phyloP scores from a whole-genome alignment of 1,139 yeast genomes.

The Yamadazyma triangularis region DNA sequence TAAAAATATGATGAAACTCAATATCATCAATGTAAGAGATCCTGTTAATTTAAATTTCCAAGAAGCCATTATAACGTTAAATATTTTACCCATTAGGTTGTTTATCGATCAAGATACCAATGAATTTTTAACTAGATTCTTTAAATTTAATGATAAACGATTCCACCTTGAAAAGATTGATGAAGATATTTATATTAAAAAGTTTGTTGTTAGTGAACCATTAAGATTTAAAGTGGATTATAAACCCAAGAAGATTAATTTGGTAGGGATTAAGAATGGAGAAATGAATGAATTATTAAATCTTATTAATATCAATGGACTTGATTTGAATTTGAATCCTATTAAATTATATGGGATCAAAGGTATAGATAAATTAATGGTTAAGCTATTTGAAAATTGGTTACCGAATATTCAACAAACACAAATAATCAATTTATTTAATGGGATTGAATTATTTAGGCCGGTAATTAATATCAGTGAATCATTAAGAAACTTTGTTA shows the following conservation, averaged over 20 bases:
- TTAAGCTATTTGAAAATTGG: slow-evolving; percentile 65
- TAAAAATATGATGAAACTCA: slow-evolving; percentile 56
- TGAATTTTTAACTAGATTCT: slow-evolving; percentile 75
- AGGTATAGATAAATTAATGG: slow-evolving; percentile 62
- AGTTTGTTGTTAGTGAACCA: slow-evolving; percentile 52
- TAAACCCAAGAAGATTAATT: slow-evolving; percentile 86
- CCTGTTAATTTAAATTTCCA: slow-evolving; percentile 55
- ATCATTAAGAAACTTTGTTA: slow-evolving; percentile 70
- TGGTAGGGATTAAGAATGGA: slow-evolving; percentile 79
- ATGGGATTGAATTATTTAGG: slow-evolving; percentile 80
- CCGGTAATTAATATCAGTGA: slow-evolving; percentile 75
- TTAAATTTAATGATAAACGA: slow-evolving; percentile 72
- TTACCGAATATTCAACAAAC: slow-evolving; percentile 78
- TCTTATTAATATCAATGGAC: slow-evolving; percentile 82
- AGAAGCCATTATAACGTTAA: slow-evolving; percentile 57
- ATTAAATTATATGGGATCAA: slow-evolving; percentile 68
- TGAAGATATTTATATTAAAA: slow-evolving; percentile 66
- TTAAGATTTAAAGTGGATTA: slow-evolving; percentile 75
- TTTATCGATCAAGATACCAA: slow-evolving; percentile 92
- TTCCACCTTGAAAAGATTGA: slow-evolving; percentile 52
- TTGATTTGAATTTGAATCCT: slow-evolving; percentile 60
- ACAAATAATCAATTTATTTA: slow-evolving; percentile 73
- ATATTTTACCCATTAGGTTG: slow-evolving; percentile 68
- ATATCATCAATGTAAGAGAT: slow-evolving; percentile 55
- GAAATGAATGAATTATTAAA: slow-evolving; percentile 84